Conservation (phyloP, 345 rosid species). For the Eucalyptus curtisii region DNA sequence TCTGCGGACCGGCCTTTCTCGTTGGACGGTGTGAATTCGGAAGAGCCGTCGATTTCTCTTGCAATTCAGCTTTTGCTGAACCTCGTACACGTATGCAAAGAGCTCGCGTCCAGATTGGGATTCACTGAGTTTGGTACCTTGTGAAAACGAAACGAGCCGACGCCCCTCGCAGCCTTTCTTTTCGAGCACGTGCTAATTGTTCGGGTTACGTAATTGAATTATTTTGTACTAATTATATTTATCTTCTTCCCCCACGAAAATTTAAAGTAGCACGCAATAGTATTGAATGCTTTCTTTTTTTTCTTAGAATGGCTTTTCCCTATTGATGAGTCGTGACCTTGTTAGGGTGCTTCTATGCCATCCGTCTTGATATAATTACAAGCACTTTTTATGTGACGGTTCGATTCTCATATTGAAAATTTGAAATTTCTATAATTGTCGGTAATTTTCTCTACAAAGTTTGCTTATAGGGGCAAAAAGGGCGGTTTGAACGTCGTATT, state of each 20-base stretch:
- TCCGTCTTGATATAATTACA: too few species aligned
- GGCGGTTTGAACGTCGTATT: too few species aligned
- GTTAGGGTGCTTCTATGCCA: too few species aligned
- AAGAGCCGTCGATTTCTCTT: accelerated
- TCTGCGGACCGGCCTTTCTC: neutral
- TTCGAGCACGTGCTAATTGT: neutral
- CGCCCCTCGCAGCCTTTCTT: neutral
- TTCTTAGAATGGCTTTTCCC: neutral
- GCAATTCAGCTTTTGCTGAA: neutral
- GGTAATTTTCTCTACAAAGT: too few species aligned
- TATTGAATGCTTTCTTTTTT: neutral
- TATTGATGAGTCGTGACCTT: neutral
- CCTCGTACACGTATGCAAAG: neutral
- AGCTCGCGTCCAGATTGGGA: neutral
- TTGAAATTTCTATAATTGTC: neutral
- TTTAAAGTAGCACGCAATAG: neutral
- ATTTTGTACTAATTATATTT: accelerated
- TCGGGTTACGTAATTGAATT: neutral
- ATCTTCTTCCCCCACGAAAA: neutral
- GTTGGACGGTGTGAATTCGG: neutral
- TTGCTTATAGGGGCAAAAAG: too few species aligned
- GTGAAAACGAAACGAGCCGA: neutral
- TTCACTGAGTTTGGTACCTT: neutral
- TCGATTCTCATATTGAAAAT: neutral
- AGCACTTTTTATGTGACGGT: neutral